These are phyloP conservation scores for Lagenidium sp. DNA, from an alignment of 352 stramenopile species.

Conservation along the genomic window DNA sequence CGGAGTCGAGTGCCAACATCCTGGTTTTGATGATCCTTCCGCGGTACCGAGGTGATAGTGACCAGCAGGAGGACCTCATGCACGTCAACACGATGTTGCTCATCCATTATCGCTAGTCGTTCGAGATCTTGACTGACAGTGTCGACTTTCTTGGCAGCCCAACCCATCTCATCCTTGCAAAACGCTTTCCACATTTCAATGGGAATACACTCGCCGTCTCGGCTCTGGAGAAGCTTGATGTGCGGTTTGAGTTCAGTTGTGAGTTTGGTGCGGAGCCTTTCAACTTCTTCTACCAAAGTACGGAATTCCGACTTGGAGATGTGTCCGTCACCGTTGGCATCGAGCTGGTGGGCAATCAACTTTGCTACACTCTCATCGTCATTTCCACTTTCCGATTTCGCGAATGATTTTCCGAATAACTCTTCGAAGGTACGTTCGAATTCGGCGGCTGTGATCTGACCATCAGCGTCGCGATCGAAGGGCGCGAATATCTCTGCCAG, in stretches of 20 bases:
- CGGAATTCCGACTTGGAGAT: constrained; percentile 59
- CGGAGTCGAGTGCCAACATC: constrained; percentile 10
- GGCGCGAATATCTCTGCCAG: constrained; percentile 67
- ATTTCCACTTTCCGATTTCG: too few relatives aligned
- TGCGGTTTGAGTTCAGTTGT: constrained; percentile 5
- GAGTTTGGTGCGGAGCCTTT: constrained; percentile 6
- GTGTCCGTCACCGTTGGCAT: constrained; percentile 41
- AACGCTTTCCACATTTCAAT: constrained; percentile 22
- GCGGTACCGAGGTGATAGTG: too few relatives aligned
- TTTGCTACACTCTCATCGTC: too few relatives aligned
- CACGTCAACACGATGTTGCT: constrained; percentile 14
- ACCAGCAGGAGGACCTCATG: constrained; percentile 17
- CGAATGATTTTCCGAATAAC: constrained; percentile 36
- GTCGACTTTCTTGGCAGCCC: constrained; percentile 17
- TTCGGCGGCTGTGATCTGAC: constrained; percentile 41
- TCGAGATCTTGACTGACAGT: constrained; percentile 2
- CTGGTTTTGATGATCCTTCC: too few relatives aligned
- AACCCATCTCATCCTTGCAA: constrained; percentile 21
- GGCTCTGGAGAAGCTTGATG: not conserved
- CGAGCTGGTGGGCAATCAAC: constrained; percentile 34
- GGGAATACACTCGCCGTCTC: not conserved
- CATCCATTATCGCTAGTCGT: constrained; percentile 18
- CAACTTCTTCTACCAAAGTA: constrained; percentile 33
- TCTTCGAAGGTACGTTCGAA: constrained; percentile 44
- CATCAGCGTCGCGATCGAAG: constrained; percentile 58